Percentiles rank a stretch among this genome's conserved stretches.
Evolutionary conservation across 2,329 filamentous ascomycete genomes (phyloP).

Genomic region (Daldinia sp.): DNA sequence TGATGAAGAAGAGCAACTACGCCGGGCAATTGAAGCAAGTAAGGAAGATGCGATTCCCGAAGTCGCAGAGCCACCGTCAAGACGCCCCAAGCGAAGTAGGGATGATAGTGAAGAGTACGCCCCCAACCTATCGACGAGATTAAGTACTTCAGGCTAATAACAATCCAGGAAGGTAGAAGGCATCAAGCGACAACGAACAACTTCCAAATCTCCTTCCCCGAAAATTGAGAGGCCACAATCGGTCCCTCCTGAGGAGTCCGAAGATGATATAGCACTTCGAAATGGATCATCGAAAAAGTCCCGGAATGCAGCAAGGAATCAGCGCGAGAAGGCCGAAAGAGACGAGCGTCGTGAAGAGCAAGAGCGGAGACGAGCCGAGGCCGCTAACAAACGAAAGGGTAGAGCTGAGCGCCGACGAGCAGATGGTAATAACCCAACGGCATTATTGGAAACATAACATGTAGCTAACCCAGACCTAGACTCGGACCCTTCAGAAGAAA

Average conservation of each 20-base stretch:
- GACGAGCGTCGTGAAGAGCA: conserved; percentile 81
- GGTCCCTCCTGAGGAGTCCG: conserved; percentile 70
- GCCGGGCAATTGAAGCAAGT: conserved; percentile 92
- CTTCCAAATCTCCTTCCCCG: conserved; percentile 75
- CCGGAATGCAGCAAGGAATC: conserved; percentile 64
- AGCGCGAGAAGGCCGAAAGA: conserved; percentile 70
- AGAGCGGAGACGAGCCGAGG: conserved; percentile 77
- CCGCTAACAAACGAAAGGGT: conserved; percentile 80
- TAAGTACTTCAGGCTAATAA: conserved; percentile 39
- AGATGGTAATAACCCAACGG: conserved; percentile 68
- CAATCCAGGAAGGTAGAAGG: conserved; percentile 70
- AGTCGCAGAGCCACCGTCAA: conserved; percentile 60
- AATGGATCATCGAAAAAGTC: conserved; percentile 66
- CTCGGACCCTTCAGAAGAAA: conserved; percentile 76
- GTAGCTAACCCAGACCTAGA: conserved; percentile 61
- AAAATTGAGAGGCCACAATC: conserved; percentile 57
- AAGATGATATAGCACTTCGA: conserved; percentile 71
- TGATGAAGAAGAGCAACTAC: conserved; percentile 89
- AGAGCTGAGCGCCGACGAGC: conserved; percentile 80
- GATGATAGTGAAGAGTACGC: conserved; percentile 96
- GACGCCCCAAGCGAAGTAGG: conserved; percentile 81
- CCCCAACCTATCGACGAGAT: background rate
- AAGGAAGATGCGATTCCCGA: conserved; percentile 75
- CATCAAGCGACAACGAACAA: conserved; percentile 84
- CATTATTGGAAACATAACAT: conserved; percentile 33